phyloP scores from a whole-genome alignment of 225 moss, liverwort and hornwort genomes.

The Sphagnum contortum region DNA sequence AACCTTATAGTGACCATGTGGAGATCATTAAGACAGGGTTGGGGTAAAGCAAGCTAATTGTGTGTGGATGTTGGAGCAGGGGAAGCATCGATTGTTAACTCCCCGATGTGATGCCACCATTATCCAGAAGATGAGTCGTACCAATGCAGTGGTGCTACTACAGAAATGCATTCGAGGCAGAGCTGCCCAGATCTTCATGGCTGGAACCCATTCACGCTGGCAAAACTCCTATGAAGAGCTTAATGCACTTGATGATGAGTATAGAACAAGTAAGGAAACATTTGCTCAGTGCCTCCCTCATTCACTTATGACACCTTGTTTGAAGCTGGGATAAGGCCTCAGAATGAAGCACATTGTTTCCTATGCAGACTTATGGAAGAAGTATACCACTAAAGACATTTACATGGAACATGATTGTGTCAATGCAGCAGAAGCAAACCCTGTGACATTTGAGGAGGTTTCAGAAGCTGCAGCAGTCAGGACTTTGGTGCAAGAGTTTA shows the following conservation, averaged over 20 bases:
- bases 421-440: background rate
- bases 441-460: background rate
- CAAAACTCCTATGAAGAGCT: constrained; percentile 34
- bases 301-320: no score
- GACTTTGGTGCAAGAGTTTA: background rate
- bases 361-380: no score
- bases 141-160: constrained; percentile 19
- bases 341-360: no score
- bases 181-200: constrained; percentile 20
- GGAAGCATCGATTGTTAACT: constrained; percentile 37
- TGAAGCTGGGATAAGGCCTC: no score
- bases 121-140: constrained; percentile 25
- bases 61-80: constrained; percentile 2
- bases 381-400: no score
- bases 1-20: background rate
- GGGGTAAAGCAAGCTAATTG: no score
- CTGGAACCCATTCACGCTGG: constrained; percentile 24
- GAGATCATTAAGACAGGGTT: no score
- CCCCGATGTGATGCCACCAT: constrained; percentile 35
- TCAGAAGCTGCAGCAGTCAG: background rate
- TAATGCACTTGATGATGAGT: constrained; percentile 10
- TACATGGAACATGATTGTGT: background rate
- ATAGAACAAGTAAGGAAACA: no score
- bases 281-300: no score
- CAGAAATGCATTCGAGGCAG: constrained; percentile 32